A percentile compares a stretch with the other conserved stretches of the same genome.
These are phyloP conservation scores for Candida ovalis DNA, from an alignment of 805 yeast genomes.

Conservation along the genomic window DNA sequence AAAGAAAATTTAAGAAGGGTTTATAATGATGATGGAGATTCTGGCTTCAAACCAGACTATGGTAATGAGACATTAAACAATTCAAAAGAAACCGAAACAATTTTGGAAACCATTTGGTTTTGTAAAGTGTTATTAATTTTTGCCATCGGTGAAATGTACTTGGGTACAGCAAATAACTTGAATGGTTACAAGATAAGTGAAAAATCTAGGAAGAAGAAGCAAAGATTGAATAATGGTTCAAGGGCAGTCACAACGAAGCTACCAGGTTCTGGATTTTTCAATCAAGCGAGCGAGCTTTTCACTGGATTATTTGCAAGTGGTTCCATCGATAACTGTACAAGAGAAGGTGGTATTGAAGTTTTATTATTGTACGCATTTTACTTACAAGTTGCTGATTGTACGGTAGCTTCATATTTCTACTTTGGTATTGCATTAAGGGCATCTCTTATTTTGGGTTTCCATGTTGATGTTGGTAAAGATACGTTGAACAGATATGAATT, in stretches of 20 bases:
- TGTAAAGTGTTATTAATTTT: slow-evolving; percentile 70
- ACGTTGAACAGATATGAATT: slow-evolving; percentile 46
- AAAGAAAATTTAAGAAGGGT: slow-evolving; percentile 61
- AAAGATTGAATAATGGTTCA: slow-evolving; percentile 6
- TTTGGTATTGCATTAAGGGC: slow-evolving; percentile 75
- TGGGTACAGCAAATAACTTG: slow-evolving; percentile 67
- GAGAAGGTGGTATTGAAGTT: slow-evolving; percentile 79
- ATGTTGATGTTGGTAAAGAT: slow-evolving; percentile 76
- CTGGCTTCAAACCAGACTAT: slow-evolving; percentile 27
- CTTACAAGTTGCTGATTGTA: slow-evolving; percentile 80
- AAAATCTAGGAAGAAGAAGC: slow-evolving; percentile 19
- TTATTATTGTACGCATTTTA: slow-evolving; percentile 72
- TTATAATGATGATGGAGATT: slow-evolving; percentile 43
- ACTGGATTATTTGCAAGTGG: slow-evolving; percentile 76
- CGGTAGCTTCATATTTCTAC: slow-evolving; percentile 76
- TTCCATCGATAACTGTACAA: slow-evolving; percentile 72
- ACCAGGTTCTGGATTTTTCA: slow-evolving; percentile 78
- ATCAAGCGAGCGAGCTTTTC: slow-evolving; percentile 74
- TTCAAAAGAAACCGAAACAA: slow-evolving; percentile 44
- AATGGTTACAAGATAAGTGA: slow-evolving; percentile 43
- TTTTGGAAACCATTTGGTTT: slow-evolving; percentile 75
- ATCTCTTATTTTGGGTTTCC: slow-evolving; percentile 71
- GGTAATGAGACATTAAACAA: slow-evolving; percentile 21
- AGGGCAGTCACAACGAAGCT: slow-evolving; percentile 33
- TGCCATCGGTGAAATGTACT: slow-evolving; percentile 79